Conservation (phyloP, 176 grass and related monocot genomes). For the Pontederia crassipes region DNA sequence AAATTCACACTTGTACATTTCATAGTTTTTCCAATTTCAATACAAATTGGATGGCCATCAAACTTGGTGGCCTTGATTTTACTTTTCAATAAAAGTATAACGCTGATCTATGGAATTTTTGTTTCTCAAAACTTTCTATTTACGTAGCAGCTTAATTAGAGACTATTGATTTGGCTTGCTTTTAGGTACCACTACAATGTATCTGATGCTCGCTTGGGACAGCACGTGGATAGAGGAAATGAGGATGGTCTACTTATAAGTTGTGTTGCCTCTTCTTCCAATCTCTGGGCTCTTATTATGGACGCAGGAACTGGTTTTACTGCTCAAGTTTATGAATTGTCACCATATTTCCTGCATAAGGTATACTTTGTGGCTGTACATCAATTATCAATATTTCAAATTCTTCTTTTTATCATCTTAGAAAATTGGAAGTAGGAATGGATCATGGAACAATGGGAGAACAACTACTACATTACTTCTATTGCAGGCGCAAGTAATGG, state of each 20-base stretch:
- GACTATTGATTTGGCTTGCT: background rate
- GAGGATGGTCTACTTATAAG: constrained; percentile 67
- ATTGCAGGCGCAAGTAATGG: constrained; percentile 53
- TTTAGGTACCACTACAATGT: constrained; percentile 74
- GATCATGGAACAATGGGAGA: constrained; percentile 76
- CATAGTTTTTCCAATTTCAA: no score
- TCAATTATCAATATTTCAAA: background rate
- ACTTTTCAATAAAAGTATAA: no score
- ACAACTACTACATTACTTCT: constrained; percentile 60
- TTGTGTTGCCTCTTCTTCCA: constrained; percentile 50
- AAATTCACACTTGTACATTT: no score
- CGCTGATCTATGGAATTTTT: no score
- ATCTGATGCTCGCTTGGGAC: constrained; percentile 36
- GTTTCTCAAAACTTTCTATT: no score
- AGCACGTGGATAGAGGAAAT: constrained; percentile 69
- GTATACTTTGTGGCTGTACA: background rate
- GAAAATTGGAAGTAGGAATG: constrained; percentile 34
- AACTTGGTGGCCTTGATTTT: constrained; percentile 36
- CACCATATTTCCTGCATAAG: constrained; percentile 39
- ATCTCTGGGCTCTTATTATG: constrained; percentile 67
- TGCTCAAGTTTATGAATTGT: constrained; percentile 53
- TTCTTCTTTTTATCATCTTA: background rate
- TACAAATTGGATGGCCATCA: background rate
- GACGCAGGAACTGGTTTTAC: constrained; percentile 65
- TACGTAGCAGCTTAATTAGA: no score